Conservation (phyloP, 2,329 filamentous ascomycete species). For the Chaetomiaceae sp. region DNA sequence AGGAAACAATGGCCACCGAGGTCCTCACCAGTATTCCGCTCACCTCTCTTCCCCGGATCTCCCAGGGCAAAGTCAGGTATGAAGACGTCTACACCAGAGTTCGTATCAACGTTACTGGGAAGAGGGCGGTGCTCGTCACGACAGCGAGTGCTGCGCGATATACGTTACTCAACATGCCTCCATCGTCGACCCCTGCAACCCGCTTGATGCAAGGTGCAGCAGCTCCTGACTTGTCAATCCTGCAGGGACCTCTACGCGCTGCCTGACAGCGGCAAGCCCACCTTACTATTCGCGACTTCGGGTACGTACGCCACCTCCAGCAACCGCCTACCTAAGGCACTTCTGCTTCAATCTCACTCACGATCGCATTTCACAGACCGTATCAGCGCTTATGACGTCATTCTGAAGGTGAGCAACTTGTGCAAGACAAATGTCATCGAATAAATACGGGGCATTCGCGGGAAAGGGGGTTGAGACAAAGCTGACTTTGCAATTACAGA, state of each 20-base stretch:
- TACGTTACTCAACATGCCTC: neutral
- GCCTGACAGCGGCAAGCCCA: constrained; percentile 9
- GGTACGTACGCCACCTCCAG: neutral
- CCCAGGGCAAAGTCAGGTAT: constrained; percentile 16
- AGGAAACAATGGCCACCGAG: constrained; percentile 4
- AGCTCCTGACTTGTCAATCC: neutral
- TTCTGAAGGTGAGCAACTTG: constrained; percentile 31
- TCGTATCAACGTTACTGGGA: no score
- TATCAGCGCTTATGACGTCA: constrained; percentile 92
- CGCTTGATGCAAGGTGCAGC: no score
- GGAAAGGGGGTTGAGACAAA: constrained; percentile 46
- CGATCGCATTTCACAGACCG: constrained; percentile 36
- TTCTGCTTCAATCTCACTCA: neutral
- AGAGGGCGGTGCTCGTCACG: neutral
- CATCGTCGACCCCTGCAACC: no score
- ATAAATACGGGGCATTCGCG: no score
- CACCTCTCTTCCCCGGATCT: constrained; percentile 7
- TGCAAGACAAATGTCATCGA: no score
- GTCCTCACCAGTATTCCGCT: constrained; percentile 10
- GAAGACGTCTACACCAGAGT: neutral
- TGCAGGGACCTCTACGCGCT: constrained; percentile 13
- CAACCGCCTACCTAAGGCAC: no score
- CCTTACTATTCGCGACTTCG: constrained; percentile 15
- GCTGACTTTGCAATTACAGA: constrained; percentile 36
- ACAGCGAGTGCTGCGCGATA: neutral